A percentile compares a stretch with the other conserved stretches of the same genome.
Evolutionary conservation across 768 basidiomycete species (phyloP).

Genomic region (Lyophyllum semitale): DNA sequence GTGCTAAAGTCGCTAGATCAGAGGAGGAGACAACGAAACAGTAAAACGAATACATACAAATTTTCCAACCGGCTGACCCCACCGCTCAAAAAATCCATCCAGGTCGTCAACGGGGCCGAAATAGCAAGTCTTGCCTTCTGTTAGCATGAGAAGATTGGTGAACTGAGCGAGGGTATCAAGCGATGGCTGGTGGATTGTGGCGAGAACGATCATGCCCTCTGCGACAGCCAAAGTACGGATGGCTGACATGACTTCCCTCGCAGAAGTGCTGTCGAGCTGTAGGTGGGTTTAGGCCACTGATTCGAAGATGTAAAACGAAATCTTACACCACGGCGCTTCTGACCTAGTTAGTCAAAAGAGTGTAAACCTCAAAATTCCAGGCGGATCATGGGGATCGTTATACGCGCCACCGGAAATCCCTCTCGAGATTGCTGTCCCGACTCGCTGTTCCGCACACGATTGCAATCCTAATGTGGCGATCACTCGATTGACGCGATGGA

Average conservation of each 20-base stretch:
- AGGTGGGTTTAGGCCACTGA: background rate
- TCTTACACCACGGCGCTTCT: constrained; percentile 58
- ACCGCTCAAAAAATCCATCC: constrained; percentile 39
- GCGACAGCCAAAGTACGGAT: constrained; percentile 45
- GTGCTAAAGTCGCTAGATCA: too few species aligned
- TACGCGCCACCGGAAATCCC: constrained; percentile 57
- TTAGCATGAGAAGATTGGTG: constrained; percentile 57
- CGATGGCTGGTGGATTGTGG: constrained; percentile 70
- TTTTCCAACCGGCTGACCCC: constrained; percentile 37
- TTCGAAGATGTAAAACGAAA: background rate
- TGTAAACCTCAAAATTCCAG: background rate
- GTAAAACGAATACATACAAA: constrained; percentile 28
- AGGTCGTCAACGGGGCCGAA: constrained; percentile 43
- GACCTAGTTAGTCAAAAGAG: constrained; percentile 33
- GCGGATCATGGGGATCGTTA: background rate
- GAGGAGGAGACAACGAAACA: constrained; percentile 15
- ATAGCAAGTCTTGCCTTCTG: constrained; percentile 49
- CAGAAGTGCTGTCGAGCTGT: constrained; percentile 51
- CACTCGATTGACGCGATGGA: constrained; percentile 45
- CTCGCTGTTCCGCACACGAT: constrained; percentile 47
- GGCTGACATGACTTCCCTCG: constrained; percentile 43
- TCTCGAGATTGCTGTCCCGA: constrained; percentile 60
- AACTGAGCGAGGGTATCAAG: constrained; percentile 63
- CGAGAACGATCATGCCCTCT: constrained; percentile 57
- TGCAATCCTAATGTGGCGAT: constrained; percentile 49